These are phyloP conservation scores for Insectozyma bohioensis DNA, from an alignment of 1,139 yeast species.

Conservation along the genomic window DNA sequence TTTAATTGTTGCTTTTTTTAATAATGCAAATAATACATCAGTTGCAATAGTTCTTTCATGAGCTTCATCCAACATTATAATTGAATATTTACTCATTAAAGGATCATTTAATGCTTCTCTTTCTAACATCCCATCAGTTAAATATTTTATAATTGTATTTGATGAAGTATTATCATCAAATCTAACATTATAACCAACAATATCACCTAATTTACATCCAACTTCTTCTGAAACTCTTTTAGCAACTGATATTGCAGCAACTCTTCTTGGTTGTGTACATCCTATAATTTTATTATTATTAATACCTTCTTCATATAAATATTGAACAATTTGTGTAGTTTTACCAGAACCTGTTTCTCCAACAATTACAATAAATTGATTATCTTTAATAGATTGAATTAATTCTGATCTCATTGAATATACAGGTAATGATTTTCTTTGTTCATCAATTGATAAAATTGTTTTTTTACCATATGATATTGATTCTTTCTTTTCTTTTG, in stretches of 20 bases:
- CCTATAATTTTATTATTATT: constrained; percentile 48
- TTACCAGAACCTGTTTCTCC: constrained; percentile 52
- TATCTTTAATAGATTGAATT: constrained; percentile 50
- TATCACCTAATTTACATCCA: constrained; percentile 65
- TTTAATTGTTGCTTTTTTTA: constrained; percentile 66
- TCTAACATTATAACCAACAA: constrained; percentile 85
- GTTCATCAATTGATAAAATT: constrained; percentile 55
- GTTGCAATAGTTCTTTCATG: constrained; percentile 96
- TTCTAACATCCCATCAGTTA: constrained; percentile 93
- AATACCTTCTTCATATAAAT: constrained; percentile 39
- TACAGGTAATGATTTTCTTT: constrained; percentile 73
- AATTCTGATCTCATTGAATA: constrained; percentile 59
- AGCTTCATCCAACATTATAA: constrained; percentile 90
- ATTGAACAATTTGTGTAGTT: constrained; percentile 43
- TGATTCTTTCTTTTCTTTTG: constrained; percentile 21
- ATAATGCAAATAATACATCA: constrained; percentile 82
- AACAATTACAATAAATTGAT: constrained; percentile 46
- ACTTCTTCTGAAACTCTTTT: constrained; percentile 84
- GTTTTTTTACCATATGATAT: constrained; percentile 56
- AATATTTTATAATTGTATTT: constrained; percentile 63
- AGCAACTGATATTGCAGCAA: constrained; percentile 94
- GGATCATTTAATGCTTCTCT: constrained; percentile 82
- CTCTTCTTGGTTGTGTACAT: constrained; percentile 94
- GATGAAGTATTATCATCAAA: constrained; percentile 73
- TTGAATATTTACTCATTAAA: constrained; percentile 68